Evolutionary conservation across 1,284 basidiomycete species (phyloP).

Genomic region (Rhizopogon hawkerae): DNA sequence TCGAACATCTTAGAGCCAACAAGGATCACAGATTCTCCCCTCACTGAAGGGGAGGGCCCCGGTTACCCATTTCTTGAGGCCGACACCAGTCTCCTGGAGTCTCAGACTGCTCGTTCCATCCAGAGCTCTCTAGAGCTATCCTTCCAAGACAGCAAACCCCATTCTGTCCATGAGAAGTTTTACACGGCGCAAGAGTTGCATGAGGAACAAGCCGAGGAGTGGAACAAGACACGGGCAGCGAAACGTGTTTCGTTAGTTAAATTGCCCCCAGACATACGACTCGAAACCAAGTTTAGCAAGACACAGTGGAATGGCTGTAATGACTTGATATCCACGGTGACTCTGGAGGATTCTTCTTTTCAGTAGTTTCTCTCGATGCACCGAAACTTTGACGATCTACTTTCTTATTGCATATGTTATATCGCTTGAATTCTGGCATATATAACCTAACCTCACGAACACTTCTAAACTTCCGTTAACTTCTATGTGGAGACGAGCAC

Average conservation of each 20-base stretch:
- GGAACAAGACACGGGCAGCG: slow-evolving; percentile 76
- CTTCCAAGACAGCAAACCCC: slow-evolving; percentile 11
- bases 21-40: slow-evolving; percentile 32
- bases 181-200: slow-evolving; percentile 35
- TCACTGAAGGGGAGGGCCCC: slow-evolving; percentile 11
- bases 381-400: neutral
- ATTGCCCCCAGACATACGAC: slow-evolving; percentile 51
- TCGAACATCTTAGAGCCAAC: slow-evolving; percentile 27
- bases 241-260: slow-evolving; percentile 75
- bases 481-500: neutral
- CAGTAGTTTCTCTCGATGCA: neutral
- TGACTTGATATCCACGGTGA: slow-evolving; percentile 3
- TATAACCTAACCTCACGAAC: neutral
- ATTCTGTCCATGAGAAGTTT: slow-evolving; percentile 36
- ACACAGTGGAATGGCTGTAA: slow-evolving; percentile 10
- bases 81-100: slow-evolving; percentile 23
- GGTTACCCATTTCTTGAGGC: slow-evolving; percentile 18
- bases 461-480: neutral
- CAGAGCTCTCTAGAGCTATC: slow-evolving; percentile 6
- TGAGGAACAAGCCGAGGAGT: slow-evolving; percentile 71
- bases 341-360: neutral
- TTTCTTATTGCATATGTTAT: neutral
- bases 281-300: slow-evolving; percentile 24
- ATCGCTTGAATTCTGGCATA: neutral
- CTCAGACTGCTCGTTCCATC: slow-evolving; percentile 23